Conservation (phyloP, 1,139 yeast genomes). For the Arxiozyma heterogenica region DNA sequence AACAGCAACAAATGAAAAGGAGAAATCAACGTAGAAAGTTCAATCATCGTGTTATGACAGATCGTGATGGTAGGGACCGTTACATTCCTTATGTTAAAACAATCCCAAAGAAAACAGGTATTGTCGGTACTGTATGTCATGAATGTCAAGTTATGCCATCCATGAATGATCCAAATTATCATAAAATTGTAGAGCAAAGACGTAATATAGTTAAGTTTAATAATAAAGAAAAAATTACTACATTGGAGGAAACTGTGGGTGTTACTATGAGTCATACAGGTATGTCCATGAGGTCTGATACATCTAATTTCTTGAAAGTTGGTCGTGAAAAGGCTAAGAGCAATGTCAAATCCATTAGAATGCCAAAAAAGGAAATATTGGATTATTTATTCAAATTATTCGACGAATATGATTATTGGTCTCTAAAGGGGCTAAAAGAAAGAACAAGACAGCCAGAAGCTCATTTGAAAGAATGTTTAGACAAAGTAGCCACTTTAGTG, state of each 20-base stretch:
- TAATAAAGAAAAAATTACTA: slow-evolving; percentile 65
- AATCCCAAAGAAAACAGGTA: slow-evolving; percentile 75
- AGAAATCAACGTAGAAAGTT: slow-evolving; percentile 28
- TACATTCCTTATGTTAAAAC: slow-evolving; percentile 68
- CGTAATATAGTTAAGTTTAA: slow-evolving; percentile 37
- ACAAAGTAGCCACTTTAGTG: slow-evolving; percentile 78
- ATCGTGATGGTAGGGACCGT: slow-evolving; percentile 39
- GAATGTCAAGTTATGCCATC: slow-evolving; percentile 87
- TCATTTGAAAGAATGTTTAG: slow-evolving; percentile 82
- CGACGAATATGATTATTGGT: slow-evolving; percentile 96
- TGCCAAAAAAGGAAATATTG: slow-evolving; percentile 86
- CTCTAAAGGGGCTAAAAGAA: slow-evolving; percentile 86
- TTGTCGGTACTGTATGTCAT: slow-evolving; percentile 82
- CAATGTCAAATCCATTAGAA: slow-evolving; percentile 71
- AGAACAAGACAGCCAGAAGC: slow-evolving; percentile 94
- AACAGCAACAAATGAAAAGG: slow-evolving; percentile 29
- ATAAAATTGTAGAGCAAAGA: slow-evolving; percentile 48
- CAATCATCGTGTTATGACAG: slow-evolving; percentile 33
- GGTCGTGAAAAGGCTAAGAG: slow-evolving; percentile 36
- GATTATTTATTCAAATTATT: slow-evolving; percentile 81
- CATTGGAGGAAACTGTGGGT: slow-evolving; percentile 78
- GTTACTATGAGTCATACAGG: slow-evolving; percentile 80
- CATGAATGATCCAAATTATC: slow-evolving; percentile 59
- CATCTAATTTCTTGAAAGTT: slow-evolving; percentile 54
- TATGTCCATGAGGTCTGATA: slow-evolving; percentile 62